A percentile compares a stretch with the other conserved stretches of the same genome.
Evolutionary conservation across 2,329 filamentous ascomycete genomes (phyloP).

Genomic region (Sporothrix euskadiensis): DNA sequence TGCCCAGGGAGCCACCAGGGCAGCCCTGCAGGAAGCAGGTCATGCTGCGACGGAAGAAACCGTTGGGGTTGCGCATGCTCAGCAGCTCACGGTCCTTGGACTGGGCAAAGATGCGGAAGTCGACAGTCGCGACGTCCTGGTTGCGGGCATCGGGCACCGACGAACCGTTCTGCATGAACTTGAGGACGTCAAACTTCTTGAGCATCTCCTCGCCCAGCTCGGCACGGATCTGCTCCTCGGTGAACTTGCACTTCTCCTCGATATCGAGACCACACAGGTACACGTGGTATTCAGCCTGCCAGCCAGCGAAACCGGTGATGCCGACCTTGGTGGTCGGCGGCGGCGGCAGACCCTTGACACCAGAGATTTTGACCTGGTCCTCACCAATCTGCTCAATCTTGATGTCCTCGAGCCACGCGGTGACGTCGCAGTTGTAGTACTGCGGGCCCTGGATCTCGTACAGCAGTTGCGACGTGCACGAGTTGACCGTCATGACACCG

Average conservation of each 20-base stretch:
- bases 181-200: slow-evolving; percentile 34
- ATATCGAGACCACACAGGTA: slow-evolving; percentile 31
- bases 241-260: slow-evolving; percentile 32
- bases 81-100: slow-evolving; percentile 40
- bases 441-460: slow-evolving; percentile 44
- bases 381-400: slow-evolving; percentile 49
- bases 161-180: slow-evolving; percentile 39
- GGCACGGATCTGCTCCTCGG: slow-evolving; percentile 39
- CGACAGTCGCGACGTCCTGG: slow-evolving; percentile 42
- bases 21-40: slow-evolving; percentile 35
- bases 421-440: slow-evolving; percentile 42
- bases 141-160: slow-evolving; percentile 37
- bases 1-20: slow-evolving; percentile 35
- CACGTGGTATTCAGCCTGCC: slow-evolving; percentile 35
- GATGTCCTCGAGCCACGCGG: slow-evolving; percentile 37
- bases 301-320: slow-evolving; percentile 35
- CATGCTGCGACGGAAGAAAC: slow-evolving; percentile 36
- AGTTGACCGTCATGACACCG: slow-evolving; percentile 33
- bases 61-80: slow-evolving; percentile 29
- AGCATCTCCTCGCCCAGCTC: slow-evolving; percentile 32
- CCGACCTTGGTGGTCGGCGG: slow-evolving; percentile 40
- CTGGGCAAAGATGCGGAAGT: slow-evolving; percentile 44
- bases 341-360: slow-evolving; percentile 40
- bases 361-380: slow-evolving; percentile 39
- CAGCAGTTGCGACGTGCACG: slow-evolving; percentile 38